Evolutionary conservation across 176 grass and related monocot species (phyloP).

Genomic region (Carex cristatella): DNA sequence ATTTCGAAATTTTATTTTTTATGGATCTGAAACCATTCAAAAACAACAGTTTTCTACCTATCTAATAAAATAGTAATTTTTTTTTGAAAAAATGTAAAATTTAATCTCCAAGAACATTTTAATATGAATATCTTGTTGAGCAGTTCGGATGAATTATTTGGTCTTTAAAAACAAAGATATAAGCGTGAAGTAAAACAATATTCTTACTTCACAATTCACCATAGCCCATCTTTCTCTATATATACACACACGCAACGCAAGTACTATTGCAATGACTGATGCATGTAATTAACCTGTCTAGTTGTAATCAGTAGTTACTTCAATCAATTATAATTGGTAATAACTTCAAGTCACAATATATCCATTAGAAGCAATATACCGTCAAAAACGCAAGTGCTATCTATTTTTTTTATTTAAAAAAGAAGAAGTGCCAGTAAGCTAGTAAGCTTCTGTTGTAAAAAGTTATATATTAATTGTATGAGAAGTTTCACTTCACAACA

Average conservation of each 20-base stretch:
- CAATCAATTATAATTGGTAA: not conserved
- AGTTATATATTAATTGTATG: not conserved
- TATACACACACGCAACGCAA: not conserved
- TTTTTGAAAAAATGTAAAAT: no score
- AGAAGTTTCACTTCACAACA: not conserved
- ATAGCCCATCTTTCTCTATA: no score
- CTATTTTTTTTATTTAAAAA: not conserved
- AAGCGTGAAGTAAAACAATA: no score
- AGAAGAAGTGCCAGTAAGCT: not conserved
- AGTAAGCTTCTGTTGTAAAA: not conserved
- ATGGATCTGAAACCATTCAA: no score
- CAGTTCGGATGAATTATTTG: no score
- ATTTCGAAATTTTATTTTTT: no score
- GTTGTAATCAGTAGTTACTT: not conserved
- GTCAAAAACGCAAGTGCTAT: not conserved
- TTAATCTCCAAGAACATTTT: no score
- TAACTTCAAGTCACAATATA: constrained; percentile 7
- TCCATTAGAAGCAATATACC: not conserved
- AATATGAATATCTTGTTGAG: no score
- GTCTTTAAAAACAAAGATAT: no score
- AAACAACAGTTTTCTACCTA: no score
- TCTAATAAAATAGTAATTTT: no score
- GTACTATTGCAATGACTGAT: not conserved
- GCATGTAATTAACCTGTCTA: not conserved
- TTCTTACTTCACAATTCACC: no score